phyloP scores from a whole-genome alignment of 2,329 filamentous ascomycete genomes.

The Canariomyces notabilis region DNA sequence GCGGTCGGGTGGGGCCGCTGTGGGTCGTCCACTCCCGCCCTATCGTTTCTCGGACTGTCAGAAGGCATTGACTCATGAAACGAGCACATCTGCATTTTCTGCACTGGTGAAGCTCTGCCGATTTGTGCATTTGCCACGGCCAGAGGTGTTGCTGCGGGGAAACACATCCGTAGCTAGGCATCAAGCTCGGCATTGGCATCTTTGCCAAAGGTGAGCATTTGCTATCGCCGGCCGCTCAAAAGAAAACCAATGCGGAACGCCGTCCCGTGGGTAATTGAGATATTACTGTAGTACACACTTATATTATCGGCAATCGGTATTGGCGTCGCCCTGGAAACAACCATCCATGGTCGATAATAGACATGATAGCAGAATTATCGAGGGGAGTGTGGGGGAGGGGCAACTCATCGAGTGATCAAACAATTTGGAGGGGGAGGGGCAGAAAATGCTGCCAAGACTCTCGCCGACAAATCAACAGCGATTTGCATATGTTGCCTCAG shows the following conservation, averaged over 20 bases:
- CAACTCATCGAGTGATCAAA: background rate
- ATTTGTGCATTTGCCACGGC: background rate
- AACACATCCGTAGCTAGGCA: slow-evolving; percentile 1
- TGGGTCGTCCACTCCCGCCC: background rate
- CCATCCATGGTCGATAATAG: background rate
- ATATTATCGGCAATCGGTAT: too few species aligned
- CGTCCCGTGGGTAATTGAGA: too few species aligned
- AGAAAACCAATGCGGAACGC: background rate
- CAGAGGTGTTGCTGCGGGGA: background rate
- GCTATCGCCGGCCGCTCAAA: too few species aligned
- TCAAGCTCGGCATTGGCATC: background rate
- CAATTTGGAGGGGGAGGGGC: too few species aligned
- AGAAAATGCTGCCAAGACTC: background rate
- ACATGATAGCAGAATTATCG: too few species aligned
- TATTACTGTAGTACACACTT: too few species aligned
- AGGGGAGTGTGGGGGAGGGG: slow-evolving; percentile 9
- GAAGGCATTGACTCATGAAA: slow-evolving; percentile 15
- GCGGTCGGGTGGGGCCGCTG: slow-evolving; percentile 6
- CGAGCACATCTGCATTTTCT: slow-evolving; percentile 9
- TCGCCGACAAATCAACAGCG: slow-evolving; percentile 1
- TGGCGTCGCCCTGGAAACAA: too few species aligned
- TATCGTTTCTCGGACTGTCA: background rate
- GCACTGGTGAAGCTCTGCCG: background rate
- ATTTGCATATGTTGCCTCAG: slow-evolving; percentile 3
- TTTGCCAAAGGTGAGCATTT: slow-evolving; percentile 12